These are phyloP conservation scores for Neoscytalidium dimidiatum DNA, from an alignment of 2,329 filamentous ascomycete genomes.

Conservation along the genomic window DNA sequence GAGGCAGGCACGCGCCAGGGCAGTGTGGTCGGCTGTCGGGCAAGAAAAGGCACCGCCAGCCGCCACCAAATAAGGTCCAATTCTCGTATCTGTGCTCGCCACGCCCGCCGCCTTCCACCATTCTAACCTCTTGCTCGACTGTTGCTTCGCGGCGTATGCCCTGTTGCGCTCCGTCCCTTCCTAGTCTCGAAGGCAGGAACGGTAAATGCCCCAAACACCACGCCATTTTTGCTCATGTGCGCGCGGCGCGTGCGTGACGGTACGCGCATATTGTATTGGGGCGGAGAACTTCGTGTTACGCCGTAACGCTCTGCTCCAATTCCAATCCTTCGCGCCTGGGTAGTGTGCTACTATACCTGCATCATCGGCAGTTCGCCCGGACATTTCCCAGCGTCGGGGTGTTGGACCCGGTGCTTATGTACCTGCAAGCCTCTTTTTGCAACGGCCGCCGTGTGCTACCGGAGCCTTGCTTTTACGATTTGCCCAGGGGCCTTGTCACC, in stretches of 20 bases:
- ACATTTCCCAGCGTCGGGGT: not conserved
- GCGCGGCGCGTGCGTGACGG: not conserved
- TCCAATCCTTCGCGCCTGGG: not conserved
- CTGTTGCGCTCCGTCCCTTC: not conserved
- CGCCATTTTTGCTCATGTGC: not conserved
- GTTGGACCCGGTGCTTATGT: not conserved
- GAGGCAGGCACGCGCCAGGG: slow-evolving; percentile 10
- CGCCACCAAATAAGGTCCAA: slow-evolving; percentile 15
- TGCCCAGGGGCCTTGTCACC: not conserved
- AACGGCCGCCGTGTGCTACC: slow-evolving; percentile 7
- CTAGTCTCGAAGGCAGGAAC: not conserved
- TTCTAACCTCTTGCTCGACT: not conserved
- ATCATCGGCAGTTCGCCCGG: not conserved
- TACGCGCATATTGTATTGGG: not conserved
- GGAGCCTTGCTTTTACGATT: not conserved
- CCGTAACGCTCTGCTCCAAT: not conserved
- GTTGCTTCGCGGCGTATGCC: not conserved
- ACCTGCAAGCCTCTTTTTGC: slow-evolving; percentile 10
- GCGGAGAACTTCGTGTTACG: slow-evolving; percentile 1
- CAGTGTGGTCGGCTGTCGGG: not conserved
- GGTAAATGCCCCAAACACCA: not conserved
- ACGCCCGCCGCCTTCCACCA: not conserved
- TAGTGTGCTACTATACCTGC: not conserved
- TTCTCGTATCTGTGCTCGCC: slow-evolving; percentile 3
- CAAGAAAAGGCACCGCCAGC: not conserved